phyloP scores from a whole-genome alignment of 1,139 yeast species.

The Pneumocystis sp. region DNA sequence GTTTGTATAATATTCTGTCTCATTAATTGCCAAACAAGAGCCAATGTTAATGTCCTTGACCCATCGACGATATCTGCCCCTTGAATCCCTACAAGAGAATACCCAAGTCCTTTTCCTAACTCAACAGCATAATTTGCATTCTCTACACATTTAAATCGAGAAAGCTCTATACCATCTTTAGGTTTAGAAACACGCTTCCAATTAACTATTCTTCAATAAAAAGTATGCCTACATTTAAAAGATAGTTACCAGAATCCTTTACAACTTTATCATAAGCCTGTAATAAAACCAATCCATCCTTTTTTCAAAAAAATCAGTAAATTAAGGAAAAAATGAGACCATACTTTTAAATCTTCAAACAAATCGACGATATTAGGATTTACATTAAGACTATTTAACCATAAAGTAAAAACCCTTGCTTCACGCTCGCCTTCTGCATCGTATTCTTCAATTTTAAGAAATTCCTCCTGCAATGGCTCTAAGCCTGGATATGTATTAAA shows the following conservation, averaged over 20 bases:
- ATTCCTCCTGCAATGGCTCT: conserved; percentile 91
- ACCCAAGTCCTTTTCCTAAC: conserved; percentile 79
- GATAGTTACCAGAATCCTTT: conserved; percentile 11
- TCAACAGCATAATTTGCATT: conserved; percentile 94
- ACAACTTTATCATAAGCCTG: conserved; percentile 93
- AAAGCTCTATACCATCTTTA: conserved; percentile 59
- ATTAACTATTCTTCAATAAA: conserved; percentile 38
- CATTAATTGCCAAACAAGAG: conserved; percentile 98
- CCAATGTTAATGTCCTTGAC: conserved; percentile 72
- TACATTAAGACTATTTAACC: conserved; percentile 93
- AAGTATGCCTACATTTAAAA: neutral
- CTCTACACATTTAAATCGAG: conserved; percentile 88
- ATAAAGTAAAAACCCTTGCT: conserved; percentile 92
- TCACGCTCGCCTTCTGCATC: conserved; percentile 99
- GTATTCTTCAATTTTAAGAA: conserved; percentile 67
- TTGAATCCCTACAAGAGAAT: conserved; percentile 92
- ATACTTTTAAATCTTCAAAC: conserved; percentile 63
- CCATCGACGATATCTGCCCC: conserved; percentile 97
- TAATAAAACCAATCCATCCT: conserved; percentile 70
- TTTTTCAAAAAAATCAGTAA: neutral
- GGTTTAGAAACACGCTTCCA: conserved; percentile 67
- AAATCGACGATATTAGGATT: conserved; percentile 85
- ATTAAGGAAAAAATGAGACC: conserved; percentile 18
- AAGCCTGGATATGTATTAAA: conserved; percentile 95
- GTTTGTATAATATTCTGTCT: conserved; percentile 85